Evolutionary conservation across 1,139 yeast genomes (phyloP).

Genomic region (Diutina rugosa): DNA sequence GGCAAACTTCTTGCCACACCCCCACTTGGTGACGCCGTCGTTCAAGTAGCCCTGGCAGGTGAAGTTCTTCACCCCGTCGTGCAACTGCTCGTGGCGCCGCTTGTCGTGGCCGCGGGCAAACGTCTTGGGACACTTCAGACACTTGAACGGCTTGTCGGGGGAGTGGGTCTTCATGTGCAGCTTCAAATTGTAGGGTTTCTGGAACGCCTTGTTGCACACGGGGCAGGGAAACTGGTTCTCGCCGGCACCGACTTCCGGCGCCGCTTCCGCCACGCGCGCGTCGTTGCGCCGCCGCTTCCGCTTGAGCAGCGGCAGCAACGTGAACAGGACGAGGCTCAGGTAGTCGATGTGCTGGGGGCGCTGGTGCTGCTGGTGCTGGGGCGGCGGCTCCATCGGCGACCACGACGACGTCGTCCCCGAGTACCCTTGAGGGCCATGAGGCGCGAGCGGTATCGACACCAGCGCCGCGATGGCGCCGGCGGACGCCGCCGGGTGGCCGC

Average conservation of each 20-base stretch:
- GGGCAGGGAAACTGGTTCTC: conserved; percentile 19
- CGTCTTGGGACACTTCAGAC: conserved; percentile 33
- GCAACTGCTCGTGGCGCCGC: conserved; percentile 42
- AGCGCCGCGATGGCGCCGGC: neutral
- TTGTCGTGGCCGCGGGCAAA: conserved; percentile 48
- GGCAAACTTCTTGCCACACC: conserved; percentile 47
- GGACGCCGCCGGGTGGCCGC: neutral
- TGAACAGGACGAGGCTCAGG: conserved; percentile 23
- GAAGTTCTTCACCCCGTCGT: conserved; percentile 41
- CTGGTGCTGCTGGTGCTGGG: neutral
- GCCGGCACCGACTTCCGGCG: neutral
- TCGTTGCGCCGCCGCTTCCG: conserved; percentile 14
- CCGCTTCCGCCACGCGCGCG: neutral
- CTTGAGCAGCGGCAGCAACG: conserved; percentile 23
- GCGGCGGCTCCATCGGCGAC: neutral
- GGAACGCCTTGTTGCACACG: conserved; percentile 36
- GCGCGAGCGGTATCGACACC: neutral
- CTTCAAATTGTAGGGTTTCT: conserved; percentile 41
- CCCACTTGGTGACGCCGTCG: conserved; percentile 43
- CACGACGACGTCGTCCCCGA: neutral
- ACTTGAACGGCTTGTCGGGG: conserved; percentile 39
- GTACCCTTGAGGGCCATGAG: neutral
- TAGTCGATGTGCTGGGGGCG: conserved; percentile 16
- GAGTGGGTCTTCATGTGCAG: conserved; percentile 47
- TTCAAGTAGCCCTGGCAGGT: conserved; percentile 40